Base-by-base conservation (phyloP, 1,139 yeast genomes). In the Zhuliangozyma blackwelliae region DNA sequence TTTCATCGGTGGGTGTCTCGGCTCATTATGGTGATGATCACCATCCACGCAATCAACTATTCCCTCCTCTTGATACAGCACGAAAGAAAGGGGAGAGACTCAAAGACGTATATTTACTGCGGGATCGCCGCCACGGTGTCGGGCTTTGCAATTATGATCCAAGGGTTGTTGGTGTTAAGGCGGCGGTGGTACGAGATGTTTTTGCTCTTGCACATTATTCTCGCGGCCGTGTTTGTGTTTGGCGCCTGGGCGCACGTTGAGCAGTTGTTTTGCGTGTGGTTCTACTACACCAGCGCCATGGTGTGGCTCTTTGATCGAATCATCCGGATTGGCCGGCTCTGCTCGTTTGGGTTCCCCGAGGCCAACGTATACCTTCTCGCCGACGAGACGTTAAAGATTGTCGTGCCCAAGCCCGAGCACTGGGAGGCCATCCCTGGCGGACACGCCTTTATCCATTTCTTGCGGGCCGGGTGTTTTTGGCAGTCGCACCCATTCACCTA, bases 1-100 rank as follows among this genome's bases (percentile, higher is more conserved):
- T 72, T 70, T 46, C 88, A 82, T 53, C 61, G 78, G 40, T 79
- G 84, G 84, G 49, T 75, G 2, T 75, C 84, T 1, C 58, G 86
- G 39, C 53, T 72, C 3, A 53, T 70, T 3, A 60, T 77, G 35
- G 37, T 63, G 2, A 44, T 75, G 45, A 50, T 72, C 3, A 28
- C 57, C 1, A 43, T 68, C 5, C 79, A 78, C 47, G 60, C 72
- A 0, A 21, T 60, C 1, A 66, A 55, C 39, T 77, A 70, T 40
- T 31, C 50, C 2, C 12, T 48, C 4, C 52, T 49, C 40, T 40
- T 35, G 32, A n/a, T n/a, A n/a, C n/a, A n/a, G n/a, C n/a, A 37
- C 22, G 11, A 12, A 36, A 36, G 30, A 16, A 29, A 11, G 35
- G 3, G 12, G 59, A 72, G 31, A 32, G 5, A 29, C 36, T 19